phyloP scores from a whole-genome alignment of 345 rosid species.

The Brassica juncea region DNA sequence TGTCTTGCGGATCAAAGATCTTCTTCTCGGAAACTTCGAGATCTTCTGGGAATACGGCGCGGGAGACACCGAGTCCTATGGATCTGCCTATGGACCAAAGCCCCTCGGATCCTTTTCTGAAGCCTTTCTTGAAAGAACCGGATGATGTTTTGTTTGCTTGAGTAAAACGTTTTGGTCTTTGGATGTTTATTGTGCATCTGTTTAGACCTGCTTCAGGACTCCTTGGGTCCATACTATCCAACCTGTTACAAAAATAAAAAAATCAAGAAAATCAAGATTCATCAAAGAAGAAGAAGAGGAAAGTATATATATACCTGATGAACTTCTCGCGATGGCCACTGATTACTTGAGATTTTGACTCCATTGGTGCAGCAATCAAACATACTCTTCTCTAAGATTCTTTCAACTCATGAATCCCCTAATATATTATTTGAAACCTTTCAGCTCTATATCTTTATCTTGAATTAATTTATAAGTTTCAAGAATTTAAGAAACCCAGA shows the following conservation, averaged over 20 bases:
- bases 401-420: slow-evolving; percentile 42
- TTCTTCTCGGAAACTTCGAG: slow-evolving; percentile 84
- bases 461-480: too few relatives aligned
- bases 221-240: slow-evolving; percentile 91
- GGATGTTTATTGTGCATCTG: slow-evolving; percentile 69
- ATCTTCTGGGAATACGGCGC: slow-evolving; percentile 96
- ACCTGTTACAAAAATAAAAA: slow-evolving; percentile 44
- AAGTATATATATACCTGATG: slow-evolving; percentile 54
- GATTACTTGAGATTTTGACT: slow-evolving; percentile 60
- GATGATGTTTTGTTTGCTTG: slow-evolving; percentile 60
- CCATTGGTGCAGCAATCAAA: slow-evolving; percentile 55
- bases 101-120: slow-evolving; percentile 90
- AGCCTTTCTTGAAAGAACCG: slow-evolving; percentile 78
- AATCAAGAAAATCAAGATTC: neutral
- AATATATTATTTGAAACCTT: slow-evolving; percentile 38
- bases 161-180: slow-evolving; percentile 57
- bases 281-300: neutral
- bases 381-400: slow-evolving; percentile 48
- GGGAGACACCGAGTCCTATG: slow-evolving; percentile 84
- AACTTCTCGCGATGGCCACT: slow-evolving; percentile 84
- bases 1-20: slow-evolving; percentile 95
- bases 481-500: neutral
- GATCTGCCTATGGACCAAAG: slow-evolving; percentile 92
- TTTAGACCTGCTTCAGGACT: slow-evolving; percentile 62
- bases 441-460: neutral